Evolutionary conservation across 1,139 yeast genomes (phyloP), one percentile per base, ranked within the genome.

Genomic region (Yamadazyma kanchanaburiensis): DNA sequence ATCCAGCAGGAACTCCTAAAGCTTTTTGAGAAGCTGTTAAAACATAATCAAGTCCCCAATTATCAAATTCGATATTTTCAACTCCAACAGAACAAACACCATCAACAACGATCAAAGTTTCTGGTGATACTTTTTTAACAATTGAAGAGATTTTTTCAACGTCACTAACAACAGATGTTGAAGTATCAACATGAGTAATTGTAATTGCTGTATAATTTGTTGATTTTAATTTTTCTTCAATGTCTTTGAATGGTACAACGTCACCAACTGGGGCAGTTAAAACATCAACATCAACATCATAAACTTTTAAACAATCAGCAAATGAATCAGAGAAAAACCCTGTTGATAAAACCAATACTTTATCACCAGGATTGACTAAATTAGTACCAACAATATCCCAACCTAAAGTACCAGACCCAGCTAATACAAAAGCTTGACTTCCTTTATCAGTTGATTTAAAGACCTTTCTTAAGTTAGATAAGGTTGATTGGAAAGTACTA

Each of bases 21-120:
- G 96, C 97, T 69, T 89, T 91, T 60, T 89, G 97, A 14, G 96
- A 87, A 2, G 95, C 97, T 29, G 95, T 83, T 44, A 89, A 69
- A 25, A 79, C 94, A 47, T 73, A 86, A 60, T 89, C 98, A 34
- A 89, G 58, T 7, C 88, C 89, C 97, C 97, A 91, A 20, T 73
- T 72, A 55, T 87, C 94, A 55, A 91, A 89, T 50, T 83, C 80
- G 43, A 91, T 65, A 46, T 78, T 72, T 60, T 89, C 98, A 37
- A 86, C 94, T 19, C 84, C 97, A 40, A 89, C 76, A 6, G 96
- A 86, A 61, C 97, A 91, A 23, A 89, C 97, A 28, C 95, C 96
- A 55, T 89, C 98, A 28, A 89, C 95, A 31, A 87, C 63, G 36
- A 89, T 70, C 42, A 89, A 71, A 15, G 96, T 78, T 23, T 84